phyloP scores from a whole-genome alignment of 345 rosid genomes.

The Boechera retrofracta region DNA sequence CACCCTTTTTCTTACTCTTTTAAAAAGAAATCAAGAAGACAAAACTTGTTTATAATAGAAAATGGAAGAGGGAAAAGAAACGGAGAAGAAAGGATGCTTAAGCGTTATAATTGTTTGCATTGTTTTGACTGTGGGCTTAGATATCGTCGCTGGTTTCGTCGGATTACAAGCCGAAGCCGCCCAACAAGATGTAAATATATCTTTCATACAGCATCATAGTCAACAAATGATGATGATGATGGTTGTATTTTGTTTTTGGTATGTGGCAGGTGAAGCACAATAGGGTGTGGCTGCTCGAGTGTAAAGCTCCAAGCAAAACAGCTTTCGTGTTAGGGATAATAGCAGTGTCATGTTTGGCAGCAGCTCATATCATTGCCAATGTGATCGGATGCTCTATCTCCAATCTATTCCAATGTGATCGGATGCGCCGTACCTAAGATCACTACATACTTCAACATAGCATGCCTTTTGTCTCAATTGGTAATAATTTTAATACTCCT shows the following conservation, averaged over 20 bases:
- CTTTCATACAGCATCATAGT: too few species aligned
- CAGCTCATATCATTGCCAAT: conserved; percentile 25
- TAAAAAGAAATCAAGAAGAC: not conserved
- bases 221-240: conserved; percentile 11
- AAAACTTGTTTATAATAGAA: conserved; percentile 1
- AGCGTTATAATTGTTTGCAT: conserved; percentile 2
- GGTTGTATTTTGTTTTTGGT: conserved; percentile 4
- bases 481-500: conserved; percentile 18
- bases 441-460: not conserved
- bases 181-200: conserved; percentile 26
- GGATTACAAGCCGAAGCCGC: conserved; percentile 21
- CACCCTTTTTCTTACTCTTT: not conserved
- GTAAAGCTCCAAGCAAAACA: conserved; percentile 39
- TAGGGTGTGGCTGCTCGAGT: conserved; percentile 26
- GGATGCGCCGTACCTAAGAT: not conserved
- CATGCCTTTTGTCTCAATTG: conserved; percentile 21
- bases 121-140: conserved; percentile 26
- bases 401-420: not conserved
- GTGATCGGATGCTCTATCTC: conserved; percentile 28
- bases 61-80: conserved; percentile 4
- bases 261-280: conserved; percentile 36
- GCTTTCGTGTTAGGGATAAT: conserved; percentile 33
- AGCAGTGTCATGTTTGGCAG: conserved; percentile 24
- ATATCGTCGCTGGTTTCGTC: conserved; percentile 21
- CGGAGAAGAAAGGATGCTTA: conserved; percentile 15